Conservation (phyloP, 2,329 filamentous ascomycete species). For the Diaporthe amygdali region DNA sequence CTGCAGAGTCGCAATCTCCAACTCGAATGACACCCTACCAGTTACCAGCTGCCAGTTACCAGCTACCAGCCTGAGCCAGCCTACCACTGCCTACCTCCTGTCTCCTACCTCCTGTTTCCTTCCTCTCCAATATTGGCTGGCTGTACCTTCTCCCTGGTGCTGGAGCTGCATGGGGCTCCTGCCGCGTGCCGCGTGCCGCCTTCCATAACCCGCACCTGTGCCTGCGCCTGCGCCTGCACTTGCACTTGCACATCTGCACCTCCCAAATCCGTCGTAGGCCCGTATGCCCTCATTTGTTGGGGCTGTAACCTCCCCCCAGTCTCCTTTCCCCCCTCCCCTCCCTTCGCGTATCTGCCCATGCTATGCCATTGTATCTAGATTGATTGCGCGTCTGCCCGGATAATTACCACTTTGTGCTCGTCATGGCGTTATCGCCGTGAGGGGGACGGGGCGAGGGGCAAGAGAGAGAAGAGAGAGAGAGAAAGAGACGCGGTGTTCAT, state of each 20-base stretch:
- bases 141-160: no score
- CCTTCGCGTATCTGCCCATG: not conserved
- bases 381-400: not conserved
- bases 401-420: not conserved
- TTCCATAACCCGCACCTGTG: no score
- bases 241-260: not conserved
- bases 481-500: not conserved
- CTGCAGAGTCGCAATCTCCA: slow-evolving; percentile 2
- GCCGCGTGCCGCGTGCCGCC: no score
- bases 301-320: not conserved
- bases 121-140: no score
- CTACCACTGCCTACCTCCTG: no score
- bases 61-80: no score
- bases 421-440: slow-evolving; percentile 12
- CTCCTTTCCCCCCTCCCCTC: not conserved
- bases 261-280: not conserved
- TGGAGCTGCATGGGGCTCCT: no score
- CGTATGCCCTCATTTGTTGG: slow-evolving; percentile 3
- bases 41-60: no score
- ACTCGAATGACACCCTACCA: not conserved
- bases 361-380: not conserved
- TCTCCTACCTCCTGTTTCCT: not conserved
- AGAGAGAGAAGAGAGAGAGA: not conserved
- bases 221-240: not conserved
- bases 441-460: not conserved